A percentile compares a stretch with the other conserved stretches of the same genome.
Evolutionary conservation across 257 asterid genomes (phyloP).

Genomic region (Solanum gandarillasii): DNA sequence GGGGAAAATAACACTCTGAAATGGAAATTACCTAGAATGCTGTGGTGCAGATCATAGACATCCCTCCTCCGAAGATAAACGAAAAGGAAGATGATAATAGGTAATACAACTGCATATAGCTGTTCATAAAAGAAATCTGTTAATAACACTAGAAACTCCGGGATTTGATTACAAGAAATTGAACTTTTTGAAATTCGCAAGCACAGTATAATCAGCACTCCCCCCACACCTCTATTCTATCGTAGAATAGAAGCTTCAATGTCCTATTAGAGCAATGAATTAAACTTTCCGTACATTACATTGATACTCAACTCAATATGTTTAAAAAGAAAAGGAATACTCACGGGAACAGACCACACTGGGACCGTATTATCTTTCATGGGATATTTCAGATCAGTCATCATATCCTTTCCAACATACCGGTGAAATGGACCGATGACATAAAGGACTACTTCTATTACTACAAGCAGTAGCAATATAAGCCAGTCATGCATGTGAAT

Average conservation of each 20-base stretch:
- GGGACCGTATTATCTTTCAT: conserved; percentile 77
- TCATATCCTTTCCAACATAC: conserved; percentile 66
- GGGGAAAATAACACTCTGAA: background rate
- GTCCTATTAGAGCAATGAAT: background rate
- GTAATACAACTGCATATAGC: conserved; percentile 67
- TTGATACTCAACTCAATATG: background rate
- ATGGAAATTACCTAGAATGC: conserved; percentile 48
- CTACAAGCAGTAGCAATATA: conserved; percentile 48
- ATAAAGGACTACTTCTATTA: conserved; percentile 36
- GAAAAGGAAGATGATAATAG: conserved; percentile 48
- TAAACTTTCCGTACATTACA: background rate
- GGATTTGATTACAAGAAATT: background rate
- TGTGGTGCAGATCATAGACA: conserved; percentile 73
- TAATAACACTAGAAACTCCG: background rate
- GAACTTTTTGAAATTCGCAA: background rate
- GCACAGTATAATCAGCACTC: background rate
- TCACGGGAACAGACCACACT: conserved; percentile 83
- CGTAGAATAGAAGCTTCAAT: background rate
- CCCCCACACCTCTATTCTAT: background rate
- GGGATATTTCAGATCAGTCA: conserved; percentile 72
- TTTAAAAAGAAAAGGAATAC: background rate
- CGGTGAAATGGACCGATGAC: conserved; percentile 56
- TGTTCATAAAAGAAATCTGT: conserved; percentile 6
- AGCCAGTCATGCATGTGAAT: conserved; percentile 75
- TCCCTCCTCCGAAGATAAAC: conserved; percentile 59